A percentile compares a stretch with the other conserved stretches of the same genome.
These are phyloP conservation scores for Tetraselmis striata DNA, from an alignment of 139 green algal genomes.

Conservation along the genomic window DNA sequence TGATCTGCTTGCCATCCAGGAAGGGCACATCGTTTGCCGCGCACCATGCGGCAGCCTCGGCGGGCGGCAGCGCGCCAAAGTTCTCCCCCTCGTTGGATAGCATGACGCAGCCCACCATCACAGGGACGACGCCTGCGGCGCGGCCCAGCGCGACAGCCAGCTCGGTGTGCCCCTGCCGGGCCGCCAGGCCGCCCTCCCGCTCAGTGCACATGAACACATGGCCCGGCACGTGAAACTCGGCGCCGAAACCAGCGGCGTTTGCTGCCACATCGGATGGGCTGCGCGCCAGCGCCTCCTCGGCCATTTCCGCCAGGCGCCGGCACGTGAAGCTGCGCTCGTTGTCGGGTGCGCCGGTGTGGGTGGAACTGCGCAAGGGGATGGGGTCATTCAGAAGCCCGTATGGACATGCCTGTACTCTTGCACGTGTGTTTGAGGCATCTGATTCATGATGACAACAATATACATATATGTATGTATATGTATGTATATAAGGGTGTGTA, in stretches of 20 bases:
- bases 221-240: neutral
- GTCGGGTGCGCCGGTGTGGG: neutral
- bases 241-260: neutral
- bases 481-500: no score
- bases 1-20: neutral
- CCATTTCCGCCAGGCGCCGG: neutral
- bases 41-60: neutral
- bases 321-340: neutral
- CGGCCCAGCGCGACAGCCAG: neutral
- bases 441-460: no score
- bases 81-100: neutral
- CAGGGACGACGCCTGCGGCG: neutral
- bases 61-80: neutral
- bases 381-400: no score
- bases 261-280: neutral
- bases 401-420: no score
- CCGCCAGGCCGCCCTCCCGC: neutral
- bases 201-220: neutral
- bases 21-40: neutral
- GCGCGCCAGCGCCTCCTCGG: neutral
- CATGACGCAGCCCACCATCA: neutral
- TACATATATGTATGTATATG: no score
- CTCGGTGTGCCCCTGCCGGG: neutral
- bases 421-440: no score
- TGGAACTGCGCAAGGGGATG: no score